These are phyloP conservation scores for Elongisporangium undulatum DNA, from an alignment of 352 stramenopile species.

Conservation along the genomic window DNA sequence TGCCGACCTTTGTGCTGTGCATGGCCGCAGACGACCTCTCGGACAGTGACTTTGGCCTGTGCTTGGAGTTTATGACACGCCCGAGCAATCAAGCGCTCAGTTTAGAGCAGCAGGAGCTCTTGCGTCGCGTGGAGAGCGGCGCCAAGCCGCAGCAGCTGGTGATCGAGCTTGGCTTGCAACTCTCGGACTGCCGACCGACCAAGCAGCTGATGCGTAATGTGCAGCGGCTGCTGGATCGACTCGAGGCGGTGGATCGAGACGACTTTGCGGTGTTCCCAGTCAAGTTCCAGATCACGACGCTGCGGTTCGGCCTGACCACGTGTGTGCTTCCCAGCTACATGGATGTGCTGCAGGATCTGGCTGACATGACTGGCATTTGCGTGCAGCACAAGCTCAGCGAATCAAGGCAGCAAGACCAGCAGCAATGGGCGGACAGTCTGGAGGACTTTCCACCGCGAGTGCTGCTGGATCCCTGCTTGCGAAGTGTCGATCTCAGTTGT, in stretches of 20 bases:
- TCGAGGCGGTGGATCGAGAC: not conserved
- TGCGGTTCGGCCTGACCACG: not conserved
- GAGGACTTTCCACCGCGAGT: not conserved
- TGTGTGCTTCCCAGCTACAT: not conserved
- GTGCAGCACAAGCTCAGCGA: not conserved
- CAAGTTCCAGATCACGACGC: not conserved
- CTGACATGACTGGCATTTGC: not conserved
- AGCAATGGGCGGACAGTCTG: not conserved
- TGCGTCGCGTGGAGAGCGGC: not conserved
- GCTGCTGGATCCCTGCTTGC: not conserved
- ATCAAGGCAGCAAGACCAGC: not conserved
- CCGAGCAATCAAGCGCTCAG: not conserved
- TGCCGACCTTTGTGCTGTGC: not conserved
- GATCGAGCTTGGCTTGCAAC: not conserved
- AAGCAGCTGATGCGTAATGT: not conserved
- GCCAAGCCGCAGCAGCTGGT: constrained; percentile 3
- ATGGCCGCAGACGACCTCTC: not conserved
- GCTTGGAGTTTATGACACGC: not conserved
- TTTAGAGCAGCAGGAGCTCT: not conserved
- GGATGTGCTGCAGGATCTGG: not conserved
- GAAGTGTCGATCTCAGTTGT: not conserved
- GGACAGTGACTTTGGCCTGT: not conserved
- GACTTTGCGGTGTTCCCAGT: not conserved
- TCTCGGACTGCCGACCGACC: not conserved
- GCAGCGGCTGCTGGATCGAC: not conserved